Base-by-base conservation (phyloP, 2,329 filamentous ascomycete genomes). In the Tolypocladium sp. region DNA sequence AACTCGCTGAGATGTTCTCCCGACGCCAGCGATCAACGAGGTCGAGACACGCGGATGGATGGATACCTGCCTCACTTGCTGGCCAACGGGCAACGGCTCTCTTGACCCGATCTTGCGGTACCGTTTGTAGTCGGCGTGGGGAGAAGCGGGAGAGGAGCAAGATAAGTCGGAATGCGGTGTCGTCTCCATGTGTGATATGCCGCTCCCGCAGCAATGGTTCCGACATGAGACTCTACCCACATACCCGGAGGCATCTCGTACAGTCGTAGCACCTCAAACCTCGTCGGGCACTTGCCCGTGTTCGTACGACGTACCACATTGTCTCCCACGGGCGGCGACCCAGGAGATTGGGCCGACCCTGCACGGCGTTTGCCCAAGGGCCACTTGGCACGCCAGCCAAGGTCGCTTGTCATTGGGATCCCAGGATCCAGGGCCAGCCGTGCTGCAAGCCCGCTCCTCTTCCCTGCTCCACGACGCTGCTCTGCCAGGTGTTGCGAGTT, bases 271-370 rank as follows among this genome's bases (percentile, higher is more conserved):
- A 51, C 27, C 27, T 51, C 46, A n/a, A 12, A 7, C 38, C 42
- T 27, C n/a, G 35, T 42, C 33, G 27, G 56, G 22, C 51, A 37
- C 57, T 27, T 35, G 40, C 33, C 57, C 49, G 56, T 41, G 41
- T 38, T 22, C 30, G 33, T 25, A 15, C 40, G 54, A 25, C 38
- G 38, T 17, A 25, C 35, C 54, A n/a, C 27, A 17, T 27, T 37
- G 52, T 38, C 51, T 54, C n/a, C n/a, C 55, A 44, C 42, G 22
- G 3, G 51, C 42, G n/a, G 25, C 54, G 58, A 58, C 61, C 61
- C 61, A 62, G 53, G 56, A 61, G 59, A 52, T 56, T 58, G 59
- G 59, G 56, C 57, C 59, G 59, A 54, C 61, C 59, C 59, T 61
- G 61, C 57, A 55, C 38, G n/a, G 30, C 37, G 53, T 27, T 57